Conservation (phyloP, 352 stramenopile species). For the Phytophthora constricta region DNA sequence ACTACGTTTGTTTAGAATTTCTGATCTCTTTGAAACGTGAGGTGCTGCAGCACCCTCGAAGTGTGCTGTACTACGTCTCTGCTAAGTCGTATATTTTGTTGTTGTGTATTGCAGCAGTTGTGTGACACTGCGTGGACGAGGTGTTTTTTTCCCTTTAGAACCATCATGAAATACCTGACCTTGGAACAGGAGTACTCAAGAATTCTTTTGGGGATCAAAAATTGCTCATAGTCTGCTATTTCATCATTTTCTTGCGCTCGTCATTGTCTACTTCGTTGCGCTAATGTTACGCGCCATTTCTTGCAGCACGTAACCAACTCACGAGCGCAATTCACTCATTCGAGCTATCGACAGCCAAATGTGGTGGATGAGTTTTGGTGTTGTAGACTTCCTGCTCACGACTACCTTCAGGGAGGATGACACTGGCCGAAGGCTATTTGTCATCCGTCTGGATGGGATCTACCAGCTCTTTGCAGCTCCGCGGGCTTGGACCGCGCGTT, state of each 20-base stretch:
- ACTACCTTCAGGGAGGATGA: slow-evolving; percentile 5
- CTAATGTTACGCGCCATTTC: neutral
- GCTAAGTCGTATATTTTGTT: slow-evolving; percentile 12
- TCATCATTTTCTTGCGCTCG: neutral
- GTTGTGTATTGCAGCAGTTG: slow-evolving; percentile 5
- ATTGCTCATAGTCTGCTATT: slow-evolving; percentile 9
- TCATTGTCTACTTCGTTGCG: slow-evolving; percentile 1
- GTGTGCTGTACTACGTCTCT: slow-evolving; percentile 10
- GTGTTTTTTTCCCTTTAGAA: slow-evolving; percentile 2
- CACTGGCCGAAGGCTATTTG: neutral
- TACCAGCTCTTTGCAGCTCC: slow-evolving; percentile 4
- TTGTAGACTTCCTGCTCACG: slow-evolving; percentile 6
- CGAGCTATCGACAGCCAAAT: slow-evolving; percentile 6
- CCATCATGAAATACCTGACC: neutral
- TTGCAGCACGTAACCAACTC: slow-evolving; percentile 5
- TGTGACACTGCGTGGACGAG: slow-evolving; percentile 1
- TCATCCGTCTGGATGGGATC: slow-evolving; percentile 1
- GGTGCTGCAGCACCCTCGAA: neutral
- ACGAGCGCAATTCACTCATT: slow-evolving; percentile 11
- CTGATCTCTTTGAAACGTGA: too few species aligned
- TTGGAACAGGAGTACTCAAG: neutral
- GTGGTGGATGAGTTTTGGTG: slow-evolving; percentile 15
- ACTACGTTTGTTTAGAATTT: too few species aligned
- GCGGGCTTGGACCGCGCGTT: neutral
- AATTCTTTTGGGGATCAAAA: slow-evolving; percentile 3